Evolutionary conservation across 2,329 filamentous ascomycete species (phyloP).

Genomic region (Aurifilum marmelostoma): DNA sequence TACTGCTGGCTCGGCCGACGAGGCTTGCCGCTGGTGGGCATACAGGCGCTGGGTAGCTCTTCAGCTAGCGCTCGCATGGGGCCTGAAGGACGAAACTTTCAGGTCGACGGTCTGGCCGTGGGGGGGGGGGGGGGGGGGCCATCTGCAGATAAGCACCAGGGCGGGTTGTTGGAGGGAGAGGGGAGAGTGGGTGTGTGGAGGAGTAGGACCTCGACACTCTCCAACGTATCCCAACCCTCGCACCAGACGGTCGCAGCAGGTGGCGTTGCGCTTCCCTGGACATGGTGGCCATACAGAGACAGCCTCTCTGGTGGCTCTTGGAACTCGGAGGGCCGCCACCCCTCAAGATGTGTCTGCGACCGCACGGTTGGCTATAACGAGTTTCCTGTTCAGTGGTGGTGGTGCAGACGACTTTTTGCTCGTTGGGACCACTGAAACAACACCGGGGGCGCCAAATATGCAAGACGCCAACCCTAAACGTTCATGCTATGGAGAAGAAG

Average conservation of each 20-base stretch:
- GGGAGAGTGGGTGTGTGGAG: too few species aligned
- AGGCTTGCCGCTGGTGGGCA: background rate
- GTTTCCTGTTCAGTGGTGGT: background rate
- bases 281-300: conserved; percentile 1
- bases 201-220: too few species aligned
- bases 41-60: background rate
- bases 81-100: background rate
- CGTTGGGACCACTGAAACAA: background rate
- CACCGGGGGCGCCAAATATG: background rate
- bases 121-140: too few species aligned
- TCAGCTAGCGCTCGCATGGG: background rate
- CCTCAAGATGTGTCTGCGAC: background rate
- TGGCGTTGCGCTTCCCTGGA: background rate
- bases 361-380: background rate
- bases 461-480: background rate
- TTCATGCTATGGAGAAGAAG: background rate
- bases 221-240: background rate
- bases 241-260: background rate
- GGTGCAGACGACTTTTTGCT: background rate
- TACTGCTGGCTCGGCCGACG: background rate
- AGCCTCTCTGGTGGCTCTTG: background rate
- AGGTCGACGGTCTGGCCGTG: background rate
- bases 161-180: background rate
- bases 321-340: background rate
- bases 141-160: background rate